Evolutionary conservation across 345 rosid species (phyloP), one percentile per base, ranked within the genome.

Genomic region (Eucalyptus tenuipes): DNA sequence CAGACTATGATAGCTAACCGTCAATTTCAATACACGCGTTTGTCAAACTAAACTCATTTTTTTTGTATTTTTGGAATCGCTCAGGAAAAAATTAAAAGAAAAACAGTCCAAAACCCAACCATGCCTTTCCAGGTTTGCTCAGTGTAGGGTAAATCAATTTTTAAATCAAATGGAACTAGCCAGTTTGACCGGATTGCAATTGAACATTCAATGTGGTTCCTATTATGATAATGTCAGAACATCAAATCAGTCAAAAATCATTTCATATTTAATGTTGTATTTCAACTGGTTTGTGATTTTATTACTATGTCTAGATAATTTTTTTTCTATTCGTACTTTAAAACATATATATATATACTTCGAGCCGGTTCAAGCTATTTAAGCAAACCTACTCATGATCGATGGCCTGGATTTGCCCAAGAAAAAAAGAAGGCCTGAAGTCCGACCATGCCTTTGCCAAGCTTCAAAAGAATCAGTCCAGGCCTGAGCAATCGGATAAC

Each of bases 111-210:
- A 66, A 66, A 9, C 79, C 22, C 22, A 66, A 29, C 42, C 6
- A 16, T 3, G 22, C 42, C 12, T 66, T 66, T 16, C 40, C 17
- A 15, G 79, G 79, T 33, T 66, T 66, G 40, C 37, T 16, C 79
- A 15, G 10, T 8, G 10, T 15, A 15, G 11, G 79, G 18, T 31
- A 31, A 33, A 66, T 33, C 79, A 66, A 66, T 66, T 31, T 64
- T 66, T 66, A 31, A 66, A 66, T 14, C 11, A 10, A 22, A 66
- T 17, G 3, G 10, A 16, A 4, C 20, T 4, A 9, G 11, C 6
- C 3, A 17, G 10, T 66, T 31, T 31, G 79, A 66, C 2, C 11
- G 2, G 1, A 31, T 0, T 2, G 0, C 0, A 0, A 12, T 59
- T 59, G 68, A 29, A 27, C 15, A 59, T 59, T 31, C 12, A 0